Evolutionary conservation across 306 rosid genomes (phyloP).

Genomic region (Ormosia semicastrata): DNA sequence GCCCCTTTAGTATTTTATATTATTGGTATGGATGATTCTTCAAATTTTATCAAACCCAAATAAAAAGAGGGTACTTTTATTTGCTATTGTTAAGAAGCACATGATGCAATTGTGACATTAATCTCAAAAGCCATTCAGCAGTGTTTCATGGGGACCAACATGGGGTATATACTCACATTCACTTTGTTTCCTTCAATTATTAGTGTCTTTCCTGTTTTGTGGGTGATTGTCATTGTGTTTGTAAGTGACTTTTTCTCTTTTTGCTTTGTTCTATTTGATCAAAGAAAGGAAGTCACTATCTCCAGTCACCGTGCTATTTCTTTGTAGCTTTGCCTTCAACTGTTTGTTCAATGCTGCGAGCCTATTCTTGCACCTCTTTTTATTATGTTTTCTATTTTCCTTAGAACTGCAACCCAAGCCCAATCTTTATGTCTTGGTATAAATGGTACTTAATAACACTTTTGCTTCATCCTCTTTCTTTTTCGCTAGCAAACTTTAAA

Average conservation of each 20-base stretch:
- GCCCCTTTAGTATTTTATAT: neutral
- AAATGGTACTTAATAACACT: neutral
- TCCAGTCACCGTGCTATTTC: constrained; percentile 2
- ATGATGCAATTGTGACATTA: neutral
- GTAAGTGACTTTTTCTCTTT: neutral
- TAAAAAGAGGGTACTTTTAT: neutral
- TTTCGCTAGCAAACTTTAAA: neutral
- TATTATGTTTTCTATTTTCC: constrained; percentile 24
- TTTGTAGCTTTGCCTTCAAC: neutral
- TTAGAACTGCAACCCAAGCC: constrained; percentile 3
- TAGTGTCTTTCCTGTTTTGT: constrained; percentile 17
- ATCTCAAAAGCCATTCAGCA: constrained; percentile 13
- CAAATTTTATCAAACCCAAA: neutral
- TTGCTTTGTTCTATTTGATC: constrained; percentile 33
- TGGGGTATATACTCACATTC: constrained; percentile 20
- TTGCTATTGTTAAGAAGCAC: neutral
- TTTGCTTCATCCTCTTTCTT: neutral
- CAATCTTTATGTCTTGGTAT: constrained; percentile 19
- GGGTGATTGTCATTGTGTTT: constrained; percentile 24
- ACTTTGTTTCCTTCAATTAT: constrained; percentile 32
- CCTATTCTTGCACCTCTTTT: constrained; percentile 2
- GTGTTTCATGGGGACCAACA: constrained; percentile 34
- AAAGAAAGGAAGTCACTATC: constrained; percentile 19
- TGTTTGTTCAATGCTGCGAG: neutral
- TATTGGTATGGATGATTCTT: neutral